A percentile compares a stretch with the other conserved stretches of the same genome.
These are phyloP conservation scores for Yamadazyma friedrichii DNA, from an alignment of 1,139 yeast genomes.

Conservation along the genomic window DNA sequence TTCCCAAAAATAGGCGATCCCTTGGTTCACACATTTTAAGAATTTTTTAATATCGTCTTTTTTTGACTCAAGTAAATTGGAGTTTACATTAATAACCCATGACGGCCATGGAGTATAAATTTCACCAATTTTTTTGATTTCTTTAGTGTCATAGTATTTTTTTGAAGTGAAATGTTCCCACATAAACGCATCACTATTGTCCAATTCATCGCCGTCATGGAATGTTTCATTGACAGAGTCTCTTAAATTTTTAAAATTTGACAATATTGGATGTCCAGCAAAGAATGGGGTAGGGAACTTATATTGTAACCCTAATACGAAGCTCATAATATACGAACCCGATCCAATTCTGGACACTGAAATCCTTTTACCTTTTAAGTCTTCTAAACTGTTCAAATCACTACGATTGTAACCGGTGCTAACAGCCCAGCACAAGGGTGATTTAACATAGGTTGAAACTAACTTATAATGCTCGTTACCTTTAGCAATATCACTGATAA, in stretches of 20 bases:
- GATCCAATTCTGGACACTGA: constrained; percentile 91
- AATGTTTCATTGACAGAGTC: constrained; percentile 61
- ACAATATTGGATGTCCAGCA: constrained; percentile 52
- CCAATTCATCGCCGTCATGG: constrained; percentile 14
- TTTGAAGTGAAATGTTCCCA: constrained; percentile 94
- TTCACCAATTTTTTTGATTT: constrained; percentile 80
- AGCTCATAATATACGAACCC: constrained; percentile 90
- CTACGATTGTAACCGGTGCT: constrained; percentile 67
- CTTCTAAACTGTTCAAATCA: constrained; percentile 49
- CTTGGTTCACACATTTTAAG: constrained; percentile 57
- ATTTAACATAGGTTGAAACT: constrained; percentile 78
- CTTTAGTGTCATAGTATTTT: constrained; percentile 75
- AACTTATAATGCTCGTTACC: constrained; percentile 63
- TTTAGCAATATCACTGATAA: constrained; percentile 76
- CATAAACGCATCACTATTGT: constrained; percentile 79
- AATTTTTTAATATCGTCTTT: constrained; percentile 31
- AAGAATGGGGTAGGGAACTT: constrained; percentile 48
- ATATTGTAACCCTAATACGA: constrained; percentile 68
- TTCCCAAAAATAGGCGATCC: constrained; percentile 61
- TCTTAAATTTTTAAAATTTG: constrained; percentile 73
- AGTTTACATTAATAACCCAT: constrained; percentile 70
- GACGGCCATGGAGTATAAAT: constrained; percentile 97
- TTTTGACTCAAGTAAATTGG: constrained; percentile 27
- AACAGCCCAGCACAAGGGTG: constrained; percentile 89
- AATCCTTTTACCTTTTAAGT: constrained; percentile 60